A percentile compares a stretch with the other conserved stretches of the same genome.
Evolutionary conservation across 441 rosid species (phyloP).

Genomic region (Pelargonium citronellum): DNA sequence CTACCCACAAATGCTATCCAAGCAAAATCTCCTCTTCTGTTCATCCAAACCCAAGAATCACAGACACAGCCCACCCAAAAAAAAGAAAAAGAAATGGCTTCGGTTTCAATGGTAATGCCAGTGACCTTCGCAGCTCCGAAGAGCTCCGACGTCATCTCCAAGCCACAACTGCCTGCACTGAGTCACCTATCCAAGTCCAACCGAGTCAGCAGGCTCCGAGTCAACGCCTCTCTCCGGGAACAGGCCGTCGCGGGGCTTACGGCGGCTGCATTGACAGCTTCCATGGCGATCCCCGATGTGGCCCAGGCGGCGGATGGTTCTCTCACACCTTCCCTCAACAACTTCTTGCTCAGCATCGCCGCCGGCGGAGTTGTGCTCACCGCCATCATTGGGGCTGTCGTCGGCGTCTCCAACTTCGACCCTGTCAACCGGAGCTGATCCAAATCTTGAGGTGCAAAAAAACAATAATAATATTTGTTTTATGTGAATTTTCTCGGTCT

Average conservation of each 20-base stretch:
- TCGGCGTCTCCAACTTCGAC: slow-evolving; percentile 4
- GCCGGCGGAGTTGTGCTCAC: slow-evolving; percentile 2
- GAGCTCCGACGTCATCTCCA: not conserved
- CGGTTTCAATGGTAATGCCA: slow-evolving; percentile 59
- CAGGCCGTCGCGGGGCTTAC: slow-evolving; percentile 31
- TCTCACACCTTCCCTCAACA: not conserved
- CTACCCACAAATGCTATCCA: too few relatives aligned
- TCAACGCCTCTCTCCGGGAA: not conserved
- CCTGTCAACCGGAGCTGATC: not conserved
- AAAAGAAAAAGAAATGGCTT: not conserved
- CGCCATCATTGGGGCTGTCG: not conserved
- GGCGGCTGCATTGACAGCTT: slow-evolving; percentile 35
- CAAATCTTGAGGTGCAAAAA: too few relatives aligned
- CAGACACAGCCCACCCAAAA: too few relatives aligned
- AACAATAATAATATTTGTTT: too few relatives aligned
- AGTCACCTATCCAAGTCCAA: not conserved
- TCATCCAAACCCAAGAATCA: too few relatives aligned
- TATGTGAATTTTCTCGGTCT: too few relatives aligned
- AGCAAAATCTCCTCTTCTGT: too few relatives aligned
- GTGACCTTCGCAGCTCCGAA: slow-evolving; percentile 17
- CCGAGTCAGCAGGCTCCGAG: not conserved
- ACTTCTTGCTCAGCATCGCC: too few relatives aligned
- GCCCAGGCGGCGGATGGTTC: slow-evolving; percentile 33
- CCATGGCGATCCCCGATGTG: slow-evolving; percentile 33
- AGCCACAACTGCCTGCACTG: not conserved